Evolutionary conservation across 352 stramenopile genomes (phyloP).

Genomic region (Globisporangium polare): DNA sequence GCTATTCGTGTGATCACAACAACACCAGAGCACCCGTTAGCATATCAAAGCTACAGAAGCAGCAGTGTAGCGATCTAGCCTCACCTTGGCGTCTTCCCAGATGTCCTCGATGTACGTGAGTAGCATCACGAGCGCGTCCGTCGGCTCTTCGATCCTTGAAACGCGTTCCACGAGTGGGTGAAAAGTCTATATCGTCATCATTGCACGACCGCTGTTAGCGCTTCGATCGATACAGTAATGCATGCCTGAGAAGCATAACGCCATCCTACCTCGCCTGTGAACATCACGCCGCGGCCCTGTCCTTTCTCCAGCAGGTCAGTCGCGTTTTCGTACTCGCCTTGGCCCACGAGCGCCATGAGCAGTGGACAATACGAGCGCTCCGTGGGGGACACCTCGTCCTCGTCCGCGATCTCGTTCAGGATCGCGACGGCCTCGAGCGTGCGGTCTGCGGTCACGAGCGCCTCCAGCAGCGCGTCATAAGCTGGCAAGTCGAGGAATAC

Average conservation of each 20-base stretch:
- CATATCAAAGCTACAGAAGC: background rate
- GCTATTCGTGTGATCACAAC: conserved; percentile 5
- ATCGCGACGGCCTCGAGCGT: conserved; percentile 52
- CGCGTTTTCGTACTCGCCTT: conserved; percentile 36
- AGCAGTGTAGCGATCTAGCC: no score
- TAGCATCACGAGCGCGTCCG: conserved; percentile 53
- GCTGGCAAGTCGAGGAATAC: conserved; percentile 55
- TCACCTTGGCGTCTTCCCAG: conserved; percentile 68
- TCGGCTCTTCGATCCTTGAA: conserved; percentile 41
- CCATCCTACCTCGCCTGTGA: conserved; percentile 33
- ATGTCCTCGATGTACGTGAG: conserved; percentile 58
- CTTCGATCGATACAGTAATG: background rate
- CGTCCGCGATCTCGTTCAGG: conserved; percentile 36
- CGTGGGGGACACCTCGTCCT: conserved; percentile 39
- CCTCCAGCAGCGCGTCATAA: conserved; percentile 45
- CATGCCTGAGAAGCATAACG: background rate
- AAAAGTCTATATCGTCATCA: conserved; percentile 33
- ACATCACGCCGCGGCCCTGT: conserved; percentile 37
- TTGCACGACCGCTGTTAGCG: background rate
- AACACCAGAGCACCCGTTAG: background rate
- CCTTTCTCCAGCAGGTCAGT: conserved; percentile 44
- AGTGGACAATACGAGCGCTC: conserved; percentile 46
- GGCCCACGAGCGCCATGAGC: conserved; percentile 36
- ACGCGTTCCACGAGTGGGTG: conserved; percentile 42
- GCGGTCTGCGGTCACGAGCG: conserved; percentile 37